These are phyloP conservation scores for Arthrobotrys musiformis DNA, from an alignment of 2,329 filamentous ascomycete genomes.

Conservation along the genomic window DNA sequence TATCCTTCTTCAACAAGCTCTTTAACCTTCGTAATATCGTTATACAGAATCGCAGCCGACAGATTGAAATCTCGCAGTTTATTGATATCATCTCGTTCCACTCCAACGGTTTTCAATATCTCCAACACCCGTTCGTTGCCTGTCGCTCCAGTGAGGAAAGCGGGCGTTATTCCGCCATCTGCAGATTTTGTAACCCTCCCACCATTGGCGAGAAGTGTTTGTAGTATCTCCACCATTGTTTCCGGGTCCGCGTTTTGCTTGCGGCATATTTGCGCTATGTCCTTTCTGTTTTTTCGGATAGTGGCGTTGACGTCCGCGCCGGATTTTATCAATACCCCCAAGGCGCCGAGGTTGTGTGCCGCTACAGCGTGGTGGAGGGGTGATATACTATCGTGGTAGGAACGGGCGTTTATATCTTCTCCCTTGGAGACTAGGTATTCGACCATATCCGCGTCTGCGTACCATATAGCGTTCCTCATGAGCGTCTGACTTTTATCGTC, in stretches of 20 bases:
- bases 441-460: slow-evolving; percentile 21
- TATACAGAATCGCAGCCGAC: slow-evolving; percentile 12
- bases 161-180: not conserved
- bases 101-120: not conserved
- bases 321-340: slow-evolving; percentile 1
- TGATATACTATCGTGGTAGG: not conserved
- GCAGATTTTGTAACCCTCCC: not conserved
- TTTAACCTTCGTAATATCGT: not conserved
- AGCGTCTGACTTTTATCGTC: not conserved
- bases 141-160: slow-evolving; percentile 2
- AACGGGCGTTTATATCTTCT: slow-evolving; percentile 9
- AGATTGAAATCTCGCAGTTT: slow-evolving; percentile 10
- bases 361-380: slow-evolving; percentile 25
- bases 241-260: not conserved
- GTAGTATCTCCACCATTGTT: slow-evolving; percentile 20
- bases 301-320: slow-evolving; percentile 29
- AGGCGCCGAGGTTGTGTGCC: slow-evolving; percentile 11
- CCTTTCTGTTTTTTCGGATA: not conserved
- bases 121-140: slow-evolving; percentile 15
- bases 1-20: not conserved
- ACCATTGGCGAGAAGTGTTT: not conserved
- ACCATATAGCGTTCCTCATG: slow-evolving; percentile 30
- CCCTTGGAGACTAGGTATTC: slow-evolving; percentile 28
- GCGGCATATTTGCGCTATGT: slow-evolving; percentile 1
- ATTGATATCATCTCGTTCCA: not conserved